Base-by-base conservation (phyloP, 129 eudicot genomes). In the Tagetes patula region DNA sequence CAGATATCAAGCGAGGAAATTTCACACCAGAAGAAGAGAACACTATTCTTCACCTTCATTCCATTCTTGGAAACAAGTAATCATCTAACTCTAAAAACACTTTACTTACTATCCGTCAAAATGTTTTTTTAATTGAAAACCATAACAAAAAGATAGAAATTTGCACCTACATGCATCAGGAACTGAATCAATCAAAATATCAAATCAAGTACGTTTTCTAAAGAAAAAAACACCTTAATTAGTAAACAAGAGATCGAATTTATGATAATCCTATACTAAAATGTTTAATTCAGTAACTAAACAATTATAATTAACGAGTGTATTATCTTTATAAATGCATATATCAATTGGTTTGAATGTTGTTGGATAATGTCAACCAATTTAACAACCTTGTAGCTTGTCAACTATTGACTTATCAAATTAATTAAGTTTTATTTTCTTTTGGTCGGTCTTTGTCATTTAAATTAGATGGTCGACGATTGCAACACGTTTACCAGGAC, bases 31-130 rank as follows among this genome's bases (percentile, higher is more conserved):
- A 81, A 63, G 88, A 84, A 81, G 88, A 84, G 70, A 54, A 77
- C 69, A 42, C 73, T 9, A 84, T 84, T 74, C 66, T 80, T 11
- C 81, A 80, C 52, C 85, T 80, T 70, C 88, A 84, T 43, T 77
- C 85, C 69, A 58, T 81, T 60, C 81, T 81, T 7, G 88, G 88
- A 27, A 84, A 84, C 79, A 84, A 84, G 88, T 84, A 84, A 66
- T 41, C 33, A 13, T 47, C 65, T 48, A 31, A 72, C 14, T 14
- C 45, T 3, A 50, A 39, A 61, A 69, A 6, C 1, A 5, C 60
- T 0, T 12, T 12, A 31, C 0, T 39, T n/a, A 12, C 3, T 30
- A 13, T 52, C 32, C 32, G 31, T 52, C 32, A 14, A 3, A 52
- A n/a, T 52, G 32, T 52, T 10, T 43, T 43, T 43, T 43, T 43